Base-by-base conservation (phyloP, 1,284 basidiomycete genomes). In the Vanrija pseudolonga region DNA sequence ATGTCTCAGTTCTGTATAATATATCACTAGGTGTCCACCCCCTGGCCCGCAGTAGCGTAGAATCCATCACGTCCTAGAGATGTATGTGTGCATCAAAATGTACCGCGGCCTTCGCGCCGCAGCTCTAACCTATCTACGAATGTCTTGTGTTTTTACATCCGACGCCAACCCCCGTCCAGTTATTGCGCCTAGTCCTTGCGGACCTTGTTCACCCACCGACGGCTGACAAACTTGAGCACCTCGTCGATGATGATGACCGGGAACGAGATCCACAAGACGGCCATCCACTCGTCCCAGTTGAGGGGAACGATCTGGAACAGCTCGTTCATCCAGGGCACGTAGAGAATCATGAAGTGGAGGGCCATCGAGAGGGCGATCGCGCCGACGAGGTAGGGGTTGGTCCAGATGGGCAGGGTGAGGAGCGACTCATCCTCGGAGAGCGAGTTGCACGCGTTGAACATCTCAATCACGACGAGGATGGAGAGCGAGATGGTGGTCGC, bases 391-490 rank as follows among this genome's bases (percentile, higher is more conserved):
- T 88, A 96, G 52, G 85, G 85, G 74, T 98, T 98, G 74, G 86
- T 87, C 92, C 94, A 96, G 17, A 96, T 77, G 2, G 95, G 93
- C 44, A 98, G 80, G 19, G 83, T 83, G 47, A 98, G 77, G 61
- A 98, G 77, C 60, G 88, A 91, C 79, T 98, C 95, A 73, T 96
- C 96, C 78, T 98, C 96, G n/a, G 89, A 93, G 37, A 98, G 81
- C 51, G 94, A 97, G 77, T 98, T 98, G 85, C 96, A 92, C 19
- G 95, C 95, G 79, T 98, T 98, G 80, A 97, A 93, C 96, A 98
- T 98, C 78, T 98, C 96, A 52, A 98, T 82, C n/a, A 81, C 78
- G 55, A 71, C 65, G 20, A 72, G 54, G 37, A 59, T 95, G 22
- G 92, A 95, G 40, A 98, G 80, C 61, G 90, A 93, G 80, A 98